Base-by-base conservation (phyloP, 257 asterid genomes). In the Solanum chaucha region DNA sequence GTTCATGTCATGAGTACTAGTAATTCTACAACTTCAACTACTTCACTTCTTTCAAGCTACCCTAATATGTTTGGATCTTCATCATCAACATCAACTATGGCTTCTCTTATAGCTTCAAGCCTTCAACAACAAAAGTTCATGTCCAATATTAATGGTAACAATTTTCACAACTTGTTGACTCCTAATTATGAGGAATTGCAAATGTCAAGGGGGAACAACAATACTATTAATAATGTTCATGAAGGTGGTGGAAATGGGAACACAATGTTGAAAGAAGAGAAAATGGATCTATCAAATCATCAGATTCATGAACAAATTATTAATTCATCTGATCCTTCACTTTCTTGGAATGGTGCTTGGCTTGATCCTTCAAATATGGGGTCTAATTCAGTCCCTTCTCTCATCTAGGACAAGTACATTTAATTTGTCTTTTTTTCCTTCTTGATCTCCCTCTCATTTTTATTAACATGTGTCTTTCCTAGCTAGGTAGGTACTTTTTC, bases 321-420 rank as follows among this genome's bases (percentile, higher is more conserved):
- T 59, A 70, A 86, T 78, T 28, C 89, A 5, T 61, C 89, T 32
- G 89, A 71, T 38, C 88, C 89, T 35, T 90, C 93, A n/a, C 85
- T 92, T 74, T 40, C 86, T 17, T 92, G 93, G 94, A 92, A 87
- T 81, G 89, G 91, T 41, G 87, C 90, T 65, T 91, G 92, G 94
- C 83, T 90, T 87, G 92, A 91, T 89, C 91, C 93, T 85, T 88
- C 92, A 13, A 92, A 88, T 82, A 82, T 88, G 48, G 92, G 93
- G n/a, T 92, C 93, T 89, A 81, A 81, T 81, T 91, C 93, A 3
- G 93, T 92, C 73, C 91, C 90, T 87, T 92, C 92, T 86, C 86
- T 92, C 81, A 88, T 90, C 86, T 91, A 85, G 91, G 32, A 38
- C 51, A 34, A 67, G 30, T 11, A 36, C 59, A 51, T 64, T 34